Conservation (phyloP, 164 flowering plant genomes). For the Liquidambar formosana region DNA sequence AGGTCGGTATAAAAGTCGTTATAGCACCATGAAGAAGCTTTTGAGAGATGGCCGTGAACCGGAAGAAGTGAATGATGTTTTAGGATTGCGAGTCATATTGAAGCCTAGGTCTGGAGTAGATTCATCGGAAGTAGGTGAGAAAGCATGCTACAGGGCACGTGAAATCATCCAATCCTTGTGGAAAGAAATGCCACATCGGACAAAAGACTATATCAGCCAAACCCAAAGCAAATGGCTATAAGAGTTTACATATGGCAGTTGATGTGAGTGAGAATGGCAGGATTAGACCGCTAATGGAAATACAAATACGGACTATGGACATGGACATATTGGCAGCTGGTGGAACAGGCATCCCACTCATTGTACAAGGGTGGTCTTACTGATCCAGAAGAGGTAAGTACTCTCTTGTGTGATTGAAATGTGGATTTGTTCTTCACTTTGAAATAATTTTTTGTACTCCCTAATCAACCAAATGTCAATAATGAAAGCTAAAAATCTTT, state of each 20-base stretch:
- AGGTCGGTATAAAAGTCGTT: conserved; percentile 92
- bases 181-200: conserved; percentile 74
- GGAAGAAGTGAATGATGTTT: conserved; percentile 79
- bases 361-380: conserved; percentile 89
- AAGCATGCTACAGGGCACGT: conserved; percentile 75
- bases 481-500: background rate
- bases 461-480: background rate
- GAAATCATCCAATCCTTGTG: conserved; percentile 68
- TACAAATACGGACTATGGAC: conserved; percentile 80
- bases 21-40: conserved; percentile 94
- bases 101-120: conserved; percentile 45
- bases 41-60: conserved; percentile 77
- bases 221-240: conserved; percentile 91
- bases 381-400: conserved; percentile 77
- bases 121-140: conserved; percentile 43
- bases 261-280: conserved; percentile 63
- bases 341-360: conserved; percentile 86
- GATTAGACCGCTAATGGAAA: conserved; percentile 73
- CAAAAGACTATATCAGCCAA: conserved; percentile 77
- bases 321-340: conserved; percentile 77
- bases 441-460: background rate
- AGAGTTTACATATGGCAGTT: conserved; percentile 91
- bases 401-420: background rate
- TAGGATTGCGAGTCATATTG: conserved; percentile 75
- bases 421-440: background rate